These are phyloP conservation scores for Colletotrichum sp. DNA, from an alignment of 2,329 filamentous ascomycete genomes.

Conservation along the genomic window DNA sequence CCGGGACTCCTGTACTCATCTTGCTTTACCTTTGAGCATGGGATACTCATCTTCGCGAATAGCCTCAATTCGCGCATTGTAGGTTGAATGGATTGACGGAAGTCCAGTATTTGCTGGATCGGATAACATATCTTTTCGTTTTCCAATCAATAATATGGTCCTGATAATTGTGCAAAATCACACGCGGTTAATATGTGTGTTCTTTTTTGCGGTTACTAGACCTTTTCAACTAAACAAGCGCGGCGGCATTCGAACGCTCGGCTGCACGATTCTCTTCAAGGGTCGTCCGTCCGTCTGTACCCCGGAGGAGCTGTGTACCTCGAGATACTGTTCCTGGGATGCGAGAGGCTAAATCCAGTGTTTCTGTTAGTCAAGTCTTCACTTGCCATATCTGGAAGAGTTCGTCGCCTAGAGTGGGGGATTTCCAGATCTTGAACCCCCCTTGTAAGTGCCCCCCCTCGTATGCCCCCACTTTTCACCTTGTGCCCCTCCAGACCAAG, in stretches of 20 bases:
- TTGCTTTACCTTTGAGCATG: not conserved
- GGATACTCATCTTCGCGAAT: not conserved
- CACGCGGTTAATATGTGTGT: not conserved
- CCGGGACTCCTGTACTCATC: not conserved
- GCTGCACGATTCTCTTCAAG: not conserved
- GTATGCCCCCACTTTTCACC: not conserved
- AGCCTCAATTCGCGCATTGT: not conserved
- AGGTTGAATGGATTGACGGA: not conserved
- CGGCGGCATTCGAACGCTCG: not conserved
- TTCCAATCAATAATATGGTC: no score
- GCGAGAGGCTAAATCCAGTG: not conserved
- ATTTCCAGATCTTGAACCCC: not conserved
- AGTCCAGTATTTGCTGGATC: not conserved
- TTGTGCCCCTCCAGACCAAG: not conserved
- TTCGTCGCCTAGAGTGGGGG: not conserved
- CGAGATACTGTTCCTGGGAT: not conserved
- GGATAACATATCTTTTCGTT: no score
- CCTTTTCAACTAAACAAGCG: not conserved
- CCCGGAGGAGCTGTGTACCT: not conserved
- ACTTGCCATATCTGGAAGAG: not conserved
- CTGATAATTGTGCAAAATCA: no score
- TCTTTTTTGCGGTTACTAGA: not conserved
- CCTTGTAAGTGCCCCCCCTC: not conserved
- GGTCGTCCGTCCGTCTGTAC: not conserved
- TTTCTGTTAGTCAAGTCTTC: not conserved